Percentiles rank a stretch among this genome's conserved stretches.
Evolutionary conservation across 2,329 filamentous ascomycete genomes (phyloP).

Genomic region (Nothopassalora personata): DNA sequence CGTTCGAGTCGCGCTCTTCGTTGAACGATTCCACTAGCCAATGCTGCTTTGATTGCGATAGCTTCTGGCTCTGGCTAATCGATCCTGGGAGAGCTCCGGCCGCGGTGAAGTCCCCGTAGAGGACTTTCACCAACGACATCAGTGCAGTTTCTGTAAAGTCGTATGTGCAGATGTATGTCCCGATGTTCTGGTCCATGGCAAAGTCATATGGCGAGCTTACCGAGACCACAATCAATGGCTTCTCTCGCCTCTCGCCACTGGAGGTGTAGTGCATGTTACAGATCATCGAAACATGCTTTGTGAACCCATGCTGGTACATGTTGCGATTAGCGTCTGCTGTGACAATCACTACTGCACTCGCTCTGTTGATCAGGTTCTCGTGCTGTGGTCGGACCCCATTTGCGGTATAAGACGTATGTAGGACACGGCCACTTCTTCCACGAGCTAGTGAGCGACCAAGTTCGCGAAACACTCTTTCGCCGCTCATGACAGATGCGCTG

Average conservation of each 20-base stretch:
- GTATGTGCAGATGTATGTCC: constrained; percentile 91
- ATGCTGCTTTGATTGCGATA: constrained; percentile 82
- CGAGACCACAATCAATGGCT: constrained; percentile 82
- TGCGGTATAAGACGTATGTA: constrained; percentile 92
- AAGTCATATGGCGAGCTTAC: constrained; percentile 97
- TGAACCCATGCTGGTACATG: constrained; percentile 88
- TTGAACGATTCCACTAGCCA: constrained; percentile 93
- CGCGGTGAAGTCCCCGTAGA: constrained; percentile 68
- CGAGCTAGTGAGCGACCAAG: constrained; percentile 82
- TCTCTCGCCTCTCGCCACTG: constrained; percentile 66
- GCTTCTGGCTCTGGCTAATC: constrained; percentile 78
- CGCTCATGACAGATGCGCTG: constrained; percentile 70
- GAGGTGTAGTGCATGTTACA: constrained; percentile 73
- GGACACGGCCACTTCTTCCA: constrained; percentile 74
- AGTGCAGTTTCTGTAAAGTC: constrained; percentile 93
- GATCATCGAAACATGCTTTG: constrained; percentile 94
- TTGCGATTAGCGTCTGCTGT: constrained; percentile 94
- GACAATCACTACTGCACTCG: constrained; percentile 81
- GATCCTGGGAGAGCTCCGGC: constrained; percentile 60
- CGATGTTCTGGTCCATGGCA: constrained; percentile 82
- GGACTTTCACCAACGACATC: constrained; percentile 72
- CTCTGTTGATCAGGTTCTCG: constrained; percentile 84
- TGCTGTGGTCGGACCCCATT: constrained; percentile 90
- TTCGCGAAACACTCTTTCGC: constrained; percentile 87
- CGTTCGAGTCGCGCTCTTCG: constrained; percentile 66